Evolutionary conservation across 2,329 filamentous ascomycete genomes (phyloP), one percentile per base, ranked within the genome.

Genomic region (Colletotrichum costaricense): DNA sequence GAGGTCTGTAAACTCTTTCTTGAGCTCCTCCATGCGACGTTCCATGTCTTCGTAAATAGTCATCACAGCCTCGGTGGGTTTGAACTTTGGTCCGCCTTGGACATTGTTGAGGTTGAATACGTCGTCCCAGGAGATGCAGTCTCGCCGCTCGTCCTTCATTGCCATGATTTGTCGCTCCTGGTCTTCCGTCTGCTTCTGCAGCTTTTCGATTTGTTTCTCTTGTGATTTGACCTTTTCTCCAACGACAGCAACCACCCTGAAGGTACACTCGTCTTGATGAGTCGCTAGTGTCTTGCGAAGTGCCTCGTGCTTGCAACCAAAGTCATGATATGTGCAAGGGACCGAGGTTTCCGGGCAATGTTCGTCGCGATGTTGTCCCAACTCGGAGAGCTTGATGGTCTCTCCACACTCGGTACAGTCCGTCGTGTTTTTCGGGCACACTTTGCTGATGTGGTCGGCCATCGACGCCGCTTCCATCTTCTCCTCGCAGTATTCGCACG

Each of bases 1-100:
- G 63, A 91, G 84, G 71, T 91, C 89, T 24, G 86, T 88, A 49
- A 92, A 77, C 55, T 87, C 87, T 68, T 89, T 87, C 63, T 89
- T 88, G 3, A 92, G 80, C 62, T 89, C 87, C 76, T 90, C 88
- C 55, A 92, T 87, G 4, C 84, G 67, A n/a, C 72, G 74, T 52
- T 76, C 74, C 58, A 75, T 74, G 26, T 76, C 74, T 60, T 76
- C 74, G 49, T 76, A 76, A n/a, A 76, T 75, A 30, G 65, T 74
- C 74, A 76, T 76, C 24, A 76, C 73, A 14, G 74, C 74, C 70
- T 76, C 74, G n/a, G 74, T 74, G 0, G 74, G 66, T 16, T 72
- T 69, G 26, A 73, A 70, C 67, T 74, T 75, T 38, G 73, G 59
- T 7, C 73, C 73, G 24, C 69, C 57, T 33, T 62, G 55, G 46